Conservation (phyloP, 1,284 basidiomycete species). For the Cutaneotrichosporon cutaneum region DNA sequence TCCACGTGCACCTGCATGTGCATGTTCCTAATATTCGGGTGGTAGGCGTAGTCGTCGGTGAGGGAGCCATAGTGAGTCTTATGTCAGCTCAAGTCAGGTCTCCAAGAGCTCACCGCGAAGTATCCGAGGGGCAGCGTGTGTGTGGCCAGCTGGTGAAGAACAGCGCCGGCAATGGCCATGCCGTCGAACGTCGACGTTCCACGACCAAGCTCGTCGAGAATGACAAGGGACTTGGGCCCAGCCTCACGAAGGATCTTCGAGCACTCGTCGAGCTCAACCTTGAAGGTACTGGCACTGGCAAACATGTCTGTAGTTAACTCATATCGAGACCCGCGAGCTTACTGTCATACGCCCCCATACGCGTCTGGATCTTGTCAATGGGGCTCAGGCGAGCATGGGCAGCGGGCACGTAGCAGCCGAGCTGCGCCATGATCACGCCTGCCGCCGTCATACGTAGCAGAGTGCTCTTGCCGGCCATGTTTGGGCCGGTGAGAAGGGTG, state of each 20-base stretch:
- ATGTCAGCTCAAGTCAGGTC: background rate
- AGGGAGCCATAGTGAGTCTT: constrained; percentile 54
- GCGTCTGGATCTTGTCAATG: constrained; percentile 89
- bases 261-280: constrained; percentile 93
- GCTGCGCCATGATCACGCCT: constrained; percentile 92
- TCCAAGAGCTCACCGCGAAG: constrained; percentile 51
- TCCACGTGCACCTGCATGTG: constrained; percentile 92
- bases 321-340: constrained; percentile 13
- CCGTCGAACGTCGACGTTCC: constrained; percentile 68
- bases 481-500: constrained; percentile 90
- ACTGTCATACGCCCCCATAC: constrained; percentile 97
- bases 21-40: constrained; percentile 89
- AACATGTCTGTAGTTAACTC: constrained; percentile 66
- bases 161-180: constrained; percentile 94
- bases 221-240: constrained; percentile 85
- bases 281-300: constrained; percentile 89
- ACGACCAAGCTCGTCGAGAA: constrained; percentile 90
- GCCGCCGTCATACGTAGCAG: constrained; percentile 93
- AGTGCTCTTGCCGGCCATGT: constrained; percentile 73
- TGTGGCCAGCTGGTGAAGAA: constrained; percentile 85
- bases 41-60: constrained; percentile 62
- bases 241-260: constrained; percentile 88
- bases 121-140: constrained; percentile 75
- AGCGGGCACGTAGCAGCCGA: constrained; percentile 97
- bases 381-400: constrained; percentile 76